Conservation (phyloP, 352 stramenopile genomes). For the Bremia lactucae region DNA sequence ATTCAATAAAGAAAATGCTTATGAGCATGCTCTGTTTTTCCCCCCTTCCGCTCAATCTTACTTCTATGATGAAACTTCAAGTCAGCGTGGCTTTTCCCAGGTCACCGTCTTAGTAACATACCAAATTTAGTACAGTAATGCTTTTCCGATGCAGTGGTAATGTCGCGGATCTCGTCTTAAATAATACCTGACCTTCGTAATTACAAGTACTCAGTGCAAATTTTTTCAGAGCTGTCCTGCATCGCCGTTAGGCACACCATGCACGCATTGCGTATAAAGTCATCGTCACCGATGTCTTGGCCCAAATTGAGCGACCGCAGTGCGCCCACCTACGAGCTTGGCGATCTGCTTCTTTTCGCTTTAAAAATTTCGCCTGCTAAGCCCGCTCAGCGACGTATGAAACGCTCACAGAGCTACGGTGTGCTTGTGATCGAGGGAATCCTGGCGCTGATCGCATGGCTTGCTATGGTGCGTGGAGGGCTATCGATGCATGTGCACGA, state of each 20-base stretch:
- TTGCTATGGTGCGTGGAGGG: conserved; percentile 15
- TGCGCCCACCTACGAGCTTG: conserved; percentile 30
- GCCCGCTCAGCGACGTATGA: not conserved
- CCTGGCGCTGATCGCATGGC: conserved; percentile 20
- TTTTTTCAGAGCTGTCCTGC: not conserved
- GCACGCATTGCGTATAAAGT: not conserved
- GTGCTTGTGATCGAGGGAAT: conserved; percentile 24
- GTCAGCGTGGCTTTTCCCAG: too few species aligned
- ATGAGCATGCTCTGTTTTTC: too few species aligned
- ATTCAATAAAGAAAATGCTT: too few species aligned
- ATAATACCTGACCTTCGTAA: too few species aligned
- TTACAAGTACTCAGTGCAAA: too few species aligned
- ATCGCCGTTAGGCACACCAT: not conserved
- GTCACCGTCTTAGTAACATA: too few species aligned
- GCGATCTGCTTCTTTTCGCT: conserved; percentile 40
- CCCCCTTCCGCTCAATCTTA: too few species aligned
- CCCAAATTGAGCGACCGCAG: conserved; percentile 6
- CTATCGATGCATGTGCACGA: conserved; percentile 33
- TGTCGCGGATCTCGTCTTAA: too few species aligned
- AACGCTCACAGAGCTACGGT: conserved; percentile 11
- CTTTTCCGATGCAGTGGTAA: too few species aligned
- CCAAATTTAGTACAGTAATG: too few species aligned
- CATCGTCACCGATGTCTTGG: conserved; percentile 1
- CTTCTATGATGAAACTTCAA: too few species aligned
- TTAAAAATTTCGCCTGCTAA: conserved; percentile 11